These are phyloP conservation scores for Fragilariopsis cylindrus DNA, from an alignment of 108 stramenopile genomes.

Conservation along the genomic window DNA sequence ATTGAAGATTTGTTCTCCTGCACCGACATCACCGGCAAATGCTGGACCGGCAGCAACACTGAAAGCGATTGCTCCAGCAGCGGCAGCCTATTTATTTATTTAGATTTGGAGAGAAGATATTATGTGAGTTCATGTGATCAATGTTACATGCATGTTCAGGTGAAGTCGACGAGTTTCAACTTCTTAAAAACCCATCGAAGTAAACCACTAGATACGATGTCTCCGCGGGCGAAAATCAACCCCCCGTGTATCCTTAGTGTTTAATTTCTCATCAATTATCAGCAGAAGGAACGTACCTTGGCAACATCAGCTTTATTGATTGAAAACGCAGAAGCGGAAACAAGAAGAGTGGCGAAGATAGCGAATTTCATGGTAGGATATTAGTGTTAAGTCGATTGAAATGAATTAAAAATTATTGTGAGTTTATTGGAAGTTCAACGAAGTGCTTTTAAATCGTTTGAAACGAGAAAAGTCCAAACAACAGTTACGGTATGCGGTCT, in stretches of 20 bases:
- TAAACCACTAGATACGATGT: no score
- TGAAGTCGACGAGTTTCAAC: not conserved
- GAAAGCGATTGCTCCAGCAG: constrained; percentile 70
- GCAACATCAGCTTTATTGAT: constrained; percentile 46
- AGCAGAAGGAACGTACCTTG: constrained; percentile 39
- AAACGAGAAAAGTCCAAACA: no score
- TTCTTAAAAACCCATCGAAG: no score
- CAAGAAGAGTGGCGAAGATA: constrained; percentile 72
- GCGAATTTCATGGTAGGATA: constrained; percentile 75
- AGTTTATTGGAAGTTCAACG: no score
- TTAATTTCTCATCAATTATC: no score
- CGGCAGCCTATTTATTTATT: constrained; percentile 54
- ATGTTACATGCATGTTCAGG: not conserved
- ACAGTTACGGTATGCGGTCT: no score
- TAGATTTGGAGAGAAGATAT: not conserved
- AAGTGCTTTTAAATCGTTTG: no score
- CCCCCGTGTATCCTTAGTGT: no score
- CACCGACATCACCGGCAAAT: constrained; percentile 83
- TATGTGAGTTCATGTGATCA: not conserved
- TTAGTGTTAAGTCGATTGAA: not conserved
- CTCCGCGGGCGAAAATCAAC: no score
- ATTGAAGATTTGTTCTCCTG: constrained; percentile 88
- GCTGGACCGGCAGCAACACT: constrained; percentile 71
- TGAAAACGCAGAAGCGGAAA: constrained; percentile 75
- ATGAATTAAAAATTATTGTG: no score